Percentiles rank a stretch among this genome's conserved stretches.
Evolutionary conservation across 352 stramenopile species (phyloP).

Genomic region (Albugo candida): DNA sequence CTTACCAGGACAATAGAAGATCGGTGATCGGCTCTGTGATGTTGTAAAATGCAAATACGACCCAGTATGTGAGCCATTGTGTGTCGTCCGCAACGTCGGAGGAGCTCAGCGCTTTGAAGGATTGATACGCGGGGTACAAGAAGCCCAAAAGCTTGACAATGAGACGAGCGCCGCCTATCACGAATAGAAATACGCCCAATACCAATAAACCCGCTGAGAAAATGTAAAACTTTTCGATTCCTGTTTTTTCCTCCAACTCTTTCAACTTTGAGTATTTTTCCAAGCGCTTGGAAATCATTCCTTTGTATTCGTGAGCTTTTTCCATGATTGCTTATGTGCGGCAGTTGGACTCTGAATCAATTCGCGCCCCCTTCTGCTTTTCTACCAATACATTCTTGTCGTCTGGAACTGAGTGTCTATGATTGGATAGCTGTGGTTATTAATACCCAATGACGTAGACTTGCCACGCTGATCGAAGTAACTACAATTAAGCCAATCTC

Average conservation of each 20-base stretch:
- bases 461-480: no score
- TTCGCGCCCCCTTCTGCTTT: no score
- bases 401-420: no score
- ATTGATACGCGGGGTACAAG: slow-evolving; percentile 78
- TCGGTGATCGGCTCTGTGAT: slow-evolving; percentile 85
- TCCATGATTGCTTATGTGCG: slow-evolving; percentile 59
- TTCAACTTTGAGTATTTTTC: slow-evolving; percentile 70
- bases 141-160: slow-evolving; percentile 71
- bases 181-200: slow-evolving; percentile 49
- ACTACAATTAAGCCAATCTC: no score
- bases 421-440: no score
- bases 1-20: slow-evolving; percentile 49
- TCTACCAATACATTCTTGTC: no score
- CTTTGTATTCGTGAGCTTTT: slow-evolving; percentile 69
- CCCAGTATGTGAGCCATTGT: slow-evolving; percentile 83
- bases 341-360: no score
- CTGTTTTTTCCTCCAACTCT: slow-evolving; percentile 68
- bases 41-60: slow-evolving; percentile 94
- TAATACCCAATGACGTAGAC: no score
- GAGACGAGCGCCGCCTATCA: slow-evolving; percentile 54
- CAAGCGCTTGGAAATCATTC: slow-evolving; percentile 57
- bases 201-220: slow-evolving; percentile 31
- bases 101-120: slow-evolving; percentile 78
- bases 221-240: slow-evolving; percentile 80
- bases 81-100: slow-evolving; percentile 54